Evolutionary conservation across 345 rosid species (phyloP).

Genomic region (Clausena lansium): DNA sequence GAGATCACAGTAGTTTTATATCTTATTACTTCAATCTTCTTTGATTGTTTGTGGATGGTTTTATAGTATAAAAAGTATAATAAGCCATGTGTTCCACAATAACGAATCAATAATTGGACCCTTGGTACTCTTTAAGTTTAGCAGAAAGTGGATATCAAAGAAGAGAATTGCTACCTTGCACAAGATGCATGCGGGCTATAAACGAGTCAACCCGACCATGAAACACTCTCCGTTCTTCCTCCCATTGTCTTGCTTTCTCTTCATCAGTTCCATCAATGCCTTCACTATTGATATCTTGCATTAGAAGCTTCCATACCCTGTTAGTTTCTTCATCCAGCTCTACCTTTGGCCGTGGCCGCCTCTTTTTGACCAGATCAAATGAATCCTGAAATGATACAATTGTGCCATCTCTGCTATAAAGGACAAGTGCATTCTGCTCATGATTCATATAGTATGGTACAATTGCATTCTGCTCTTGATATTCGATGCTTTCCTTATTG

Average conservation of each 20-base stretch:
- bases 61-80: background rate
- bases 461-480: constrained; percentile 46
- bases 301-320: constrained; percentile 77
- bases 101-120: background rate
- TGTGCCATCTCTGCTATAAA: constrained; percentile 51
- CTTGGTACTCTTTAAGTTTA: background rate
- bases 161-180: constrained; percentile 64
- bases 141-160: constrained; percentile 6
- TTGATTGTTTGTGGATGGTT: background rate
- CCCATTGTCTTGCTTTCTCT: constrained; percentile 73
- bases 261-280: constrained; percentile 74
- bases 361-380: constrained; percentile 39
- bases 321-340: constrained; percentile 83
- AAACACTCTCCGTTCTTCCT: constrained; percentile 75
- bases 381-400: constrained; percentile 50
- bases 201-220: constrained; percentile 81
- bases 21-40: background rate
- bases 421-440: constrained; percentile 51
- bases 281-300: constrained; percentile 64
- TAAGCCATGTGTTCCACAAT: background rate
- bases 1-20: background rate
- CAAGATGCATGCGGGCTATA: constrained; percentile 94
- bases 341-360: constrained; percentile 68
- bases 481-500: constrained; percentile 31
- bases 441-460: constrained; percentile 40